Evolutionary conservation across 2,329 filamentous ascomycete species (phyloP).

Genomic region (Microdochium trichocladiopsis): DNA sequence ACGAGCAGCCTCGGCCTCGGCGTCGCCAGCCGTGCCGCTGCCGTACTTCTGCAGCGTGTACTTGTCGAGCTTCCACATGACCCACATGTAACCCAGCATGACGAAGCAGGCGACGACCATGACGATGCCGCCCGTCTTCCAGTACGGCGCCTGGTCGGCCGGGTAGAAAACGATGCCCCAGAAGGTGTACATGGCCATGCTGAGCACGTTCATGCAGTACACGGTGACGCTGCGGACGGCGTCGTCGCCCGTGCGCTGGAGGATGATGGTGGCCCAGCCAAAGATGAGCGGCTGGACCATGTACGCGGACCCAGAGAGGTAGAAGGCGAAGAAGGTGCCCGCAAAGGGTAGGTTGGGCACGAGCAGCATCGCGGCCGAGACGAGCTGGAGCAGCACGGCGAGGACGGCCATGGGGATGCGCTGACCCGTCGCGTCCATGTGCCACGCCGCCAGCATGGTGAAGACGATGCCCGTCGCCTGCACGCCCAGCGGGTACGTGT

Average conservation of each 20-base stretch:
- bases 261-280: constrained; percentile 29
- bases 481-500: constrained; percentile 26
- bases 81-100: constrained; percentile 3
- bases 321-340: constrained; percentile 27
- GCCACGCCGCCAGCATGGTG: constrained; percentile 23
- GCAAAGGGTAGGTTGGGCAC: constrained; percentile 20
- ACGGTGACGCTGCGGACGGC: constrained; percentile 29
- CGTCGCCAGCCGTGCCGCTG: background rate
- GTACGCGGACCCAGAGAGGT: constrained; percentile 27
- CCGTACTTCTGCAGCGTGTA: constrained; percentile 2
- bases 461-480: constrained; percentile 28
- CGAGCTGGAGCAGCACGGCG: constrained; percentile 22
- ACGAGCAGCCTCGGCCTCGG: background rate
- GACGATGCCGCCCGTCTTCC: constrained; percentile 23
- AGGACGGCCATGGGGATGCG: constrained; percentile 25
- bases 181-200: constrained; percentile 32
- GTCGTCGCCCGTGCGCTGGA: constrained; percentile 28
- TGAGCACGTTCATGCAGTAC: constrained; percentile 30
- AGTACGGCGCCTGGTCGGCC: constrained; percentile 33
- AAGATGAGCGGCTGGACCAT: constrained; percentile 29
- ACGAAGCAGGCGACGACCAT: constrained; percentile 16
- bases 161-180: constrained; percentile 36
- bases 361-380: constrained; percentile 22
- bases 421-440: constrained; percentile 23
- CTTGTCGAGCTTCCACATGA: background rate